Percentiles rank a stretch among this genome's conserved stretches.
These are phyloP conservation scores for Scedosporium dehoogii DNA, from an alignment of 2,329 filamentous ascomycete species.

Conservation along the genomic window DNA sequence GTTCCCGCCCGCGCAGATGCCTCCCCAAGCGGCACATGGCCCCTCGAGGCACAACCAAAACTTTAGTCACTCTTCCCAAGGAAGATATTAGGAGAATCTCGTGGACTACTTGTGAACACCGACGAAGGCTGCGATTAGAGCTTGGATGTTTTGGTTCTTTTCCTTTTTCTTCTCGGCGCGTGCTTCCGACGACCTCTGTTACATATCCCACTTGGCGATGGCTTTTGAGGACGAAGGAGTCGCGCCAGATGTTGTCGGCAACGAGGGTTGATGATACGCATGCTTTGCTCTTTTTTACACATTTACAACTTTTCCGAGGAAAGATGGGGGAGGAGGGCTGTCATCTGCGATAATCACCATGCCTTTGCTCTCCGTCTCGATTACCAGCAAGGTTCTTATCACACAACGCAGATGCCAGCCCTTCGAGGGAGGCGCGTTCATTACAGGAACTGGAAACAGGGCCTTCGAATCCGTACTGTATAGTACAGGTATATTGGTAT, in stretches of 20 bases:
- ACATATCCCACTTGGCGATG: too few species aligned
- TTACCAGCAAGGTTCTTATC: background rate
- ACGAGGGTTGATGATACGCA: background rate
- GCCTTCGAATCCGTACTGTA: constrained; percentile 3
- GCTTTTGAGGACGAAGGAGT: background rate
- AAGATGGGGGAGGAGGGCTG: background rate
- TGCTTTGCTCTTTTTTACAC: background rate
- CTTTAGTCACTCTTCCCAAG: constrained; percentile 16
- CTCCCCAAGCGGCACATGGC: constrained; percentile 10
- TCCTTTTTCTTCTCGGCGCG: too few species aligned
- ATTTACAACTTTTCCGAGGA: background rate
- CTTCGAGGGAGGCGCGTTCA: background rate
- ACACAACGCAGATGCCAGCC: background rate
- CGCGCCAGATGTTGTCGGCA: background rate
- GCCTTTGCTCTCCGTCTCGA: background rate
- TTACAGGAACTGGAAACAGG: background rate
- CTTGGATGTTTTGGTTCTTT: background rate
- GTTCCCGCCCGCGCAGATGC: constrained; percentile 35
- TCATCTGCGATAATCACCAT: background rate
- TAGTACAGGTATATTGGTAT: constrained; percentile 1
- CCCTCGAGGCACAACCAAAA: constrained; percentile 13
- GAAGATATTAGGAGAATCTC: constrained; percentile 10
- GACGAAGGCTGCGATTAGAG: background rate
- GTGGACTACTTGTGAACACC: background rate
- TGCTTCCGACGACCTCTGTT: too few species aligned